These are phyloP conservation scores for Aspergillus olivimuriae DNA, from an alignment of 495 filamentous ascomycete species.

Conservation along the genomic window DNA sequence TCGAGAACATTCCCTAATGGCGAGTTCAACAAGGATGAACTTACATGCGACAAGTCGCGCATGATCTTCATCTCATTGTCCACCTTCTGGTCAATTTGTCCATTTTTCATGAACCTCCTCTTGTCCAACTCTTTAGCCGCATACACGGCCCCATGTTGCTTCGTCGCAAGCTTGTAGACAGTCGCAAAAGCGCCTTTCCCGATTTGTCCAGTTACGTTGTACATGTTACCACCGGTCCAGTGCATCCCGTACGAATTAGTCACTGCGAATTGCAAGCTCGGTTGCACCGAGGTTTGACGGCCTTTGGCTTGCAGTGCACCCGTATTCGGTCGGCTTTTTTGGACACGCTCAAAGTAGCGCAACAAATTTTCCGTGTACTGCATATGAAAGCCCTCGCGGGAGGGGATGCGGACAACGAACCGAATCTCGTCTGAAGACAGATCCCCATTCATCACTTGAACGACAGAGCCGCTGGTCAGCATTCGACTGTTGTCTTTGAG, in stretches of 20 bases:
- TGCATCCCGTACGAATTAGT: conserved; percentile 50
- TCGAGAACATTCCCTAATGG: conserved; percentile 7
- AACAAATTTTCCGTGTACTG: conserved; percentile 55
- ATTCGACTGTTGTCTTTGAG: conserved; percentile 50
- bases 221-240: conserved; percentile 77
- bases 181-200: conserved; percentile 92
- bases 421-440: conserved; percentile 46
- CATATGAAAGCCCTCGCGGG: conserved; percentile 51
- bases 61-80: conserved; percentile 96
- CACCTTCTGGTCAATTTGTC: conserved; percentile 73
- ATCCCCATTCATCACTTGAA: conserved; percentile 57
- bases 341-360: conserved; percentile 43
- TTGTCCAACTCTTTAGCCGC: conserved; percentile 93
- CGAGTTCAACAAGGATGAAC: conserved; percentile 16
- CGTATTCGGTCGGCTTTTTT: conserved; percentile 16
- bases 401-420: conserved; percentile 83
- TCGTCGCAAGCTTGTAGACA: conserved; percentile 78
- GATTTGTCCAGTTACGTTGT: conserved; percentile 73
- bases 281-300: conserved; percentile 24
- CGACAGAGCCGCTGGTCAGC: conserved; percentile 63
- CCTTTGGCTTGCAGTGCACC: conserved; percentile 16
- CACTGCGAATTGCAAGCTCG: conserved; percentile 27
- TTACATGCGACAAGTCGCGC: conserved; percentile 73
- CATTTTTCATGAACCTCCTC: conserved; percentile 80
- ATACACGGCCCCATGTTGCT: conserved; percentile 69